Evolutionary conservation across 2,329 filamentous ascomycete species (phyloP), one percentile per base, ranked within the genome.

Genomic region (Plectosphaerella cucumerina): DNA sequence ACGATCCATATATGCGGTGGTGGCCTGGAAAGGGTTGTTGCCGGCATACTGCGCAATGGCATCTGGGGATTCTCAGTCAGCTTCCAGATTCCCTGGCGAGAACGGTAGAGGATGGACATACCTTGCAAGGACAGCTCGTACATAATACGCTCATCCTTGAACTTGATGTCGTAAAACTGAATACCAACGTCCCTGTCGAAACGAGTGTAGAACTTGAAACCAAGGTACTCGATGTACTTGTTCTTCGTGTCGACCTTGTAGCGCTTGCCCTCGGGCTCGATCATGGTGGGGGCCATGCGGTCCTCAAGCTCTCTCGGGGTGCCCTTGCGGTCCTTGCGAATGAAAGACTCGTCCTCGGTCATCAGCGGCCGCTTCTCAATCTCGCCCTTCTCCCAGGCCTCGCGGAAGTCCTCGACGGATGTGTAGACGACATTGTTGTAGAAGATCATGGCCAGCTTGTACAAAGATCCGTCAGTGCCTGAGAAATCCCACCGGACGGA

Each of bases 91-190:
- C n/a, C 12, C 4, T 31, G 3, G 35, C 4, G 3, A 31, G 9
- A 2, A 26, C 5, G n/a, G 22, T 2, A 22, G 26, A n/a, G 21
- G 3, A 33, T 11, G 5, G 10, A 9, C 31, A 9, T 34, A 48
- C 47, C 47, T 42, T 48, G 47, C 4, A 48, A 34, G 3, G 47
- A 48, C 3, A 42, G 35, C 20, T 48, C 47, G 21, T 80, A 80
- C 44, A 80, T 64, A 42, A 80, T 68, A 1, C 75, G 66, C 54
- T 78, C 70, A 12, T 71, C 73, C 55, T 75, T 74, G 63, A 75
- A 79, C 31, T 47, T 47, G 21, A 48, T 48, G 39, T 48, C 47
- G 34, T 48, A 48, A 21, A 48, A 48, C 34, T 48, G 47, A 20
- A 48, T 48, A 6, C 47, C 47, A n/a, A 48, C 47, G 23, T 48